Base-by-base conservation (phyloP, 768 basidiomycete species). In the Inosperma sp. region DNA sequence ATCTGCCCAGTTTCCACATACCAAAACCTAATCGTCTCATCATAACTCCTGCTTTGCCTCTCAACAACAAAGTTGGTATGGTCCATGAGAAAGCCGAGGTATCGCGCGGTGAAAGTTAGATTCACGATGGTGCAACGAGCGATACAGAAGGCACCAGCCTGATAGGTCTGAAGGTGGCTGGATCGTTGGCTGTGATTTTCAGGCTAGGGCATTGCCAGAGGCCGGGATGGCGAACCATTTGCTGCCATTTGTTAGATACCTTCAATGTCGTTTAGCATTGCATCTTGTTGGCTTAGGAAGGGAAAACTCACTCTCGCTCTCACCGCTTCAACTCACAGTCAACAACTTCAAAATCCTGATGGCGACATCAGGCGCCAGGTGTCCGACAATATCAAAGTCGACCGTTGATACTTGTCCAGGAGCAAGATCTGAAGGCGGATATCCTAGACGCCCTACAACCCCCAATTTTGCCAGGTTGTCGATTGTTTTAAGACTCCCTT, bases 11-110 rank as follows among this genome's bases (percentile, higher is more conserved):
- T 77, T 44, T 77, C 74, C 9, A 95, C 77, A 63, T 93, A 87
- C 93, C 92, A 95, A 67, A 95, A 89, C 10, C 92, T 77, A 53
- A 95, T 93, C 1, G 88, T 91, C 65, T 93, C 92, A 49, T 94
- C 92, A 61, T 93, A 93, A 22, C 86, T 88, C 14, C 93, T 93
- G 56, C 87, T 91, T 91, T 86, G 37, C 50, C 50, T 17, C 52
- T 37, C 25, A 93, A 64, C 7, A 88, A 72, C 8, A 94, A 71
- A 93, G 61, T 85, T 88, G 10, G 86, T 89, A 60, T 95, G 93
- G 0, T 89, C 91, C 35, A 74, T 79, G 53, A 94, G 74, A 75
- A 94, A 86, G 76, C 65, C 93, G 91, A 0, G 91, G 86, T 1
- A 88, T 70, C 1, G 78, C 91, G 51, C 82, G 69, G 44, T 75